Conservation (phyloP, 1,139 yeast genomes). For the Spathaspora sp. region DNA sequence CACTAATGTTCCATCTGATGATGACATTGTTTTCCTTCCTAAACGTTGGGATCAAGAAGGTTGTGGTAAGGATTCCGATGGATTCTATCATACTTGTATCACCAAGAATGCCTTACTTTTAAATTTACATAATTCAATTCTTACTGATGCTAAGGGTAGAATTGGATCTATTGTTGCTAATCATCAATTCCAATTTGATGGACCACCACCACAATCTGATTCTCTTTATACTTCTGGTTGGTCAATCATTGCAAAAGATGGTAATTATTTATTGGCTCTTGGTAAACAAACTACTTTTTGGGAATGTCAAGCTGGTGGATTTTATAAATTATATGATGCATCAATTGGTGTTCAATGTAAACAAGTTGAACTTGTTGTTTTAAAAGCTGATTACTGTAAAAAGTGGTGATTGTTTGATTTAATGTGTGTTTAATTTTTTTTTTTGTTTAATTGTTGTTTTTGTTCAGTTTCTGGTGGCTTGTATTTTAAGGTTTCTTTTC, state of each 20-base stretch:
- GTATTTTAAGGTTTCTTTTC: not conserved
- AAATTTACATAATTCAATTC: slow-evolving; percentile 26
- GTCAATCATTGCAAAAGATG: slow-evolving; percentile 16
- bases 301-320: slow-evolving; percentile 45
- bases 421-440: not conserved
- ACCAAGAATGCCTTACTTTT: slow-evolving; percentile 28
- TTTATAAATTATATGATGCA: slow-evolving; percentile 45
- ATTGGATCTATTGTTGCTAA: slow-evolving; percentile 46
- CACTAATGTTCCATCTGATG: slow-evolving; percentile 1
- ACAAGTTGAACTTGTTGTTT: slow-evolving; percentile 32
- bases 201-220: slow-evolving; percentile 34
- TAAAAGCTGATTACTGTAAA: slow-evolving; percentile 33
- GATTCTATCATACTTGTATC: slow-evolving; percentile 19
- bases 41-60: not conserved
- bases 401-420: not conserved
- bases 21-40: not conserved
- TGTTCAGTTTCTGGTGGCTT: not conserved
- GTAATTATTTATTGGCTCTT: slow-evolving; percentile 23
- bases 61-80: slow-evolving; percentile 1
- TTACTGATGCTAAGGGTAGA: slow-evolving; percentile 35
- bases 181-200: slow-evolving; percentile 48
- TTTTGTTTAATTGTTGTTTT: not conserved
- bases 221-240: slow-evolving; percentile 11
- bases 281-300: slow-evolving; percentile 15
- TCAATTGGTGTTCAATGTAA: slow-evolving; percentile 40